Percentiles rank a stretch among this genome's conserved stretches.
Conservation (phyloP, 169 alveolate species). For the Plasmodium gaboni region DNA sequence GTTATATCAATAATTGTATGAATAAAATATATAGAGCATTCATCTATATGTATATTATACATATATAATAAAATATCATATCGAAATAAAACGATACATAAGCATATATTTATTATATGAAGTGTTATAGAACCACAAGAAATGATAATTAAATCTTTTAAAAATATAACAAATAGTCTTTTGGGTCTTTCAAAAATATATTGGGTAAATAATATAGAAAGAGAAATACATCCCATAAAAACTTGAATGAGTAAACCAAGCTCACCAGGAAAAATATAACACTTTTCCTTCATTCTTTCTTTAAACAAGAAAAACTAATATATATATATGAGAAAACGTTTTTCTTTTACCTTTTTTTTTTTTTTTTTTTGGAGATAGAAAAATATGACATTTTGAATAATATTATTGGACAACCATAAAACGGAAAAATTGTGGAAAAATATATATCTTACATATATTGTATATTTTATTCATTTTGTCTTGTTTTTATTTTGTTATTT, state of each 20-base stretch:
- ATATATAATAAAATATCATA: constrained; percentile 11
- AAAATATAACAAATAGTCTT: constrained; percentile 78
- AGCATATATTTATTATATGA: constrained; percentile 81
- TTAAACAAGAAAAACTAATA: background rate
- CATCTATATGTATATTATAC: constrained; percentile 76
- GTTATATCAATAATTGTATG: constrained; percentile 84
- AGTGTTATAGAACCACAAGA: constrained; percentile 84
- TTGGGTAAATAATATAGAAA: constrained; percentile 80
- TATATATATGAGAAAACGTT: background rate
- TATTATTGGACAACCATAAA: too few species aligned
- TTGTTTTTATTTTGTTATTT: too few species aligned
- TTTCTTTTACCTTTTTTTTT: constrained; percentile 1
- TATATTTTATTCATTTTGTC: too few species aligned
- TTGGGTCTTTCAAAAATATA: constrained; percentile 81
- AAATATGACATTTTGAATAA: too few species aligned
- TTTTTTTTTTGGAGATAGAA: background rate
- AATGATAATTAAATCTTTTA: constrained; percentile 79
- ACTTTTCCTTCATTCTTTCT: constrained; percentile 38
- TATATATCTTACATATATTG: too few species aligned
- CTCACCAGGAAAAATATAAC: constrained; percentile 85
- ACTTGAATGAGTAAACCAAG: constrained; percentile 85
- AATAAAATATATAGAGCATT: constrained; percentile 85
- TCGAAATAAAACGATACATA: constrained; percentile 80
- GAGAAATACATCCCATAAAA: constrained; percentile 77
- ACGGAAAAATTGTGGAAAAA: too few species aligned